Conservation (phyloP, 257 asterid species). For the Misopates orontium region DNA sequence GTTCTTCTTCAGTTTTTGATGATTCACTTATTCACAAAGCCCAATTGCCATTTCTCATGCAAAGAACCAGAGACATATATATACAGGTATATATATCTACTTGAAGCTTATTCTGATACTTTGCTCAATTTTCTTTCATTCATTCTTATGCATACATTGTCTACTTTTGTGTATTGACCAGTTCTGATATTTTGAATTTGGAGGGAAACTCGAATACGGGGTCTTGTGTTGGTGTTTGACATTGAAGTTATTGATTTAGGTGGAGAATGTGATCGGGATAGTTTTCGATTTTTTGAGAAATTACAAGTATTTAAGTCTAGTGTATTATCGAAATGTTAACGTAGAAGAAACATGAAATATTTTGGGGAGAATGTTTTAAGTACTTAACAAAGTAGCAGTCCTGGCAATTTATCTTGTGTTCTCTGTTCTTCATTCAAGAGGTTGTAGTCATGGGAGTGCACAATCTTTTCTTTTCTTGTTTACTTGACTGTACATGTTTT, state of each 20-base stretch:
- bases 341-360: no score
- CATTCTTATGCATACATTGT: neutral
- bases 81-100: no score
- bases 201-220: neutral
- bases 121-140: neutral
- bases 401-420: neutral
- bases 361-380: no score
- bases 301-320: no score
- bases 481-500: no score
- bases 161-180: neutral
- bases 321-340: no score
- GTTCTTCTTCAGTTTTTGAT: neutral
- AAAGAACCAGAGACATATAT: neutral
- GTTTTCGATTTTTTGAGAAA: no score
- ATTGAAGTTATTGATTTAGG: neutral
- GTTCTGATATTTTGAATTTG: neutral
- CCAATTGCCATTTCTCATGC: neutral
- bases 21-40: neutral
- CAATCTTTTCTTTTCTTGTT: no score
- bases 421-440: neutral
- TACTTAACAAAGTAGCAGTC: neutral
- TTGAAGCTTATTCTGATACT: no score
- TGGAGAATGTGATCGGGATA: neutral
- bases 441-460: neutral
- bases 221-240: neutral